These are phyloP conservation scores for Saccharomyces kudriavzevii DNA, from an alignment of 805 yeast genomes.

Conservation along the genomic window DNA sequence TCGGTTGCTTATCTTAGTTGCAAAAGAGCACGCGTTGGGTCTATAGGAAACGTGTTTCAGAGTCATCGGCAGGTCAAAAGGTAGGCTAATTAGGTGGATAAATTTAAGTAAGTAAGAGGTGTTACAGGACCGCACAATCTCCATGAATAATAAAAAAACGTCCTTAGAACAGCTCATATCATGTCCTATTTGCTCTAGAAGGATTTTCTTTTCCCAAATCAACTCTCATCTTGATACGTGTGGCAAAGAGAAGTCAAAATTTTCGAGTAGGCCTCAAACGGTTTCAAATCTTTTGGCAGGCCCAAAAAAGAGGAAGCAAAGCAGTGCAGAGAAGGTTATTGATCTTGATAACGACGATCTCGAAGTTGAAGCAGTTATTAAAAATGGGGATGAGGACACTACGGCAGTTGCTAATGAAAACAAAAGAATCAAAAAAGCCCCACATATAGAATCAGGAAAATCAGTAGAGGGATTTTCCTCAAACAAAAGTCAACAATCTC, in stretches of 20 bases:
- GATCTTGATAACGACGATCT: neutral
- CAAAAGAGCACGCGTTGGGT: neutral
- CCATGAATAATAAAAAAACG: neutral
- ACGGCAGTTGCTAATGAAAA: neutral
- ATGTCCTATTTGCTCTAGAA: constrained; percentile 27
- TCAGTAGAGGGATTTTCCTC: neutral
- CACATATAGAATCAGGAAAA: neutral
- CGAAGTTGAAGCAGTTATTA: neutral
- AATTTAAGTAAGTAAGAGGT: neutral
- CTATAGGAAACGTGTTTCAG: neutral
- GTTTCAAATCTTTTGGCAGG: constrained; percentile 12
- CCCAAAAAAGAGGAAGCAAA: neutral
- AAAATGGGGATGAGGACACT: neutral
- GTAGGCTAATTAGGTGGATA: neutral
- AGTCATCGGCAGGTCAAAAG: neutral
- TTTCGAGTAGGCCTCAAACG: constrained; percentile 11
- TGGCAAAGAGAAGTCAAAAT: constrained; percentile 5
- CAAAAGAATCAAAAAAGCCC: neutral
- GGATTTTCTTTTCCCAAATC: constrained; percentile 19
- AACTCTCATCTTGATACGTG: constrained; percentile 28
- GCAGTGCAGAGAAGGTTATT: neutral
- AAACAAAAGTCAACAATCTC: constrained; percentile 1
- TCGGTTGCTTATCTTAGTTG: neutral
- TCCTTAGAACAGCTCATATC: constrained; percentile 19
- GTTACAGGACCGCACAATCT: neutral